A percentile compares a stretch with the other conserved stretches of the same genome.
These are phyloP conservation scores for Ascochyta clinopodiicola DNA, from an alignment of 2,329 filamentous ascomycete species.

Conservation along the genomic window DNA sequence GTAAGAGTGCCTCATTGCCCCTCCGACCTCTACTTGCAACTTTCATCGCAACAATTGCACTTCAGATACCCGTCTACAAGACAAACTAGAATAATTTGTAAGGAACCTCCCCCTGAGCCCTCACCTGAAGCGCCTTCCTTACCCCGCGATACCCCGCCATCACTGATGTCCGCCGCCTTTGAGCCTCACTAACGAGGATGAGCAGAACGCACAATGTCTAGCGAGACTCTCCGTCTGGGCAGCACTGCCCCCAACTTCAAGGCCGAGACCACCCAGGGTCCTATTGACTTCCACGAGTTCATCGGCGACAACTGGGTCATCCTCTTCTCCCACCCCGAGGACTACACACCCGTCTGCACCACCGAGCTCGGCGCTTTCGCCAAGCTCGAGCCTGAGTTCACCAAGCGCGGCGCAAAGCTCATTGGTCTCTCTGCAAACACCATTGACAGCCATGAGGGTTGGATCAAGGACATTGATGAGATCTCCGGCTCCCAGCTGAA, in stretches of 20 bases:
- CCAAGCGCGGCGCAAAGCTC: conserved; percentile 67
- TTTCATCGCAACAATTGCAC: conserved; percentile 11
- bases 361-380: conserved; percentile 69
- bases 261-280: conserved; percentile 69
- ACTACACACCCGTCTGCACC: conserved; percentile 67
- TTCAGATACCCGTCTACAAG: conserved; percentile 19
- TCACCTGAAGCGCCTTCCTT: conserved; percentile 1
- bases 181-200: conserved; percentile 24
- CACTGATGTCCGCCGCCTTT: conserved; percentile 40
- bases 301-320: conserved; percentile 74
- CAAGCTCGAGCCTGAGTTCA: conserved; percentile 69
- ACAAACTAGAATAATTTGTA: conserved; percentile 10
- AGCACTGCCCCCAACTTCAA: conserved; percentile 73
- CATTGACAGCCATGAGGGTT: conserved; percentile 58
- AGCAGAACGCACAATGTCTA: conserved; percentile 37
- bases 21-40: conserved; percentile 15
- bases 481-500: conserved; percentile 55
- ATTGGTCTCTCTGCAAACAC: conserved; percentile 64
- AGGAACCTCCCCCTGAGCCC: background rate
- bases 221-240: conserved; percentile 65
- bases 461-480: conserved; percentile 62
- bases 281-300: conserved; percentile 75
- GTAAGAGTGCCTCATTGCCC: conserved; percentile 23
- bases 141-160: conserved; percentile 35
- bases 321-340: conserved; percentile 73